Evolutionary conservation across 192 early-diverging fungal species (phyloP), one percentile per base, ranked within the genome.

Genomic region (Rhizophagus clarus): DNA sequence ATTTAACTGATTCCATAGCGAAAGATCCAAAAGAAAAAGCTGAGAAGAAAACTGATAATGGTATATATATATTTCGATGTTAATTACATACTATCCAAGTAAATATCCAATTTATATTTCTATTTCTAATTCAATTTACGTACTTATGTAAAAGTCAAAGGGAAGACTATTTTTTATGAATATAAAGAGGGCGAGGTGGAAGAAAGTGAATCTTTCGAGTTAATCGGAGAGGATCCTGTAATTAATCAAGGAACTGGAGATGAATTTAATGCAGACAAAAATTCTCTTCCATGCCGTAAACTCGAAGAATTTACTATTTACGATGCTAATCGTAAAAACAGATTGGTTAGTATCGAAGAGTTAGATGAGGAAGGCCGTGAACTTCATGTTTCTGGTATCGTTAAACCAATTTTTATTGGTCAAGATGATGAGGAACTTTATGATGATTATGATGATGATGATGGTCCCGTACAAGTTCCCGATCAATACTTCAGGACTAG

Each of bases 371-470:
- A 86, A 47, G 42, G 42, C 1, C 42, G 42, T 12, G 42, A 45
- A 45, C 42, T 90, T 0, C 79, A 83, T 12, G 87, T 85, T 11
- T 82, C 87, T 1, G 89, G 89, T 32, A 80, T 85, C 32, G 88
- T 90, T 20, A 82, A 75, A 66, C 81, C 89, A 29, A 82, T 89
- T 8, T 85, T 34, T 69, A 61, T 62, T 31, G 82, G 80, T n/a
- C 80, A 22, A 71, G 72, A 79, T 66, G 80, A 81, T 0, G 63
- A 77, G 1, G 75, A 81, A 6, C 49, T 61, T 37, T 42, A 73
- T 29, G 81, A 79, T 60, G 79, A 80, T 32, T 78, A 70, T 12
- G 72, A 74, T 32, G 72, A 68, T 2, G 79, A 80, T 3, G 73
- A 83, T 10, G 60, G 22, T n/a, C 14, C 37, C 8, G 22, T 24